Evolutionary conservation across 768 basidiomycete species (phyloP).

Genomic region (Suillus luteus): DNA sequence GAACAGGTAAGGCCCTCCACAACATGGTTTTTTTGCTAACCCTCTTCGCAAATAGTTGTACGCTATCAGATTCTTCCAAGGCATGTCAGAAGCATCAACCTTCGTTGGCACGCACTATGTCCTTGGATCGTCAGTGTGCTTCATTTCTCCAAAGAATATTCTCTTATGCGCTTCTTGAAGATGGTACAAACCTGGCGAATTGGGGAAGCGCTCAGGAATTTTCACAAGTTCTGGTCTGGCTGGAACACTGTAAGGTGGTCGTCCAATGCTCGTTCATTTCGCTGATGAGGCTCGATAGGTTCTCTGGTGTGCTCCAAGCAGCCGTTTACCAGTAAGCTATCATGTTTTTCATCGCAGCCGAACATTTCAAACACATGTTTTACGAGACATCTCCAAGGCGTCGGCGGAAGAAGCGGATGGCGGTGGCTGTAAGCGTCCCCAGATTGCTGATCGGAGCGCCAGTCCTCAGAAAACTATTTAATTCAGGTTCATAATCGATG

Average conservation of each 20-base stretch:
- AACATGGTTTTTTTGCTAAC: neutral
- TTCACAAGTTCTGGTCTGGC: constrained; percentile 65
- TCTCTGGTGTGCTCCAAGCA: constrained; percentile 66
- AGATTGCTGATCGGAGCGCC: constrained; percentile 6
- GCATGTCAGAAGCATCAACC: constrained; percentile 71
- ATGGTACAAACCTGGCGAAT: constrained; percentile 72
- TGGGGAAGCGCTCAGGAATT: constrained; percentile 71
- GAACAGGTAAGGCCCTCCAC: constrained; percentile 45
- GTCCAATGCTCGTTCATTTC: neutral
- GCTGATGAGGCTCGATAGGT: constrained; percentile 37
- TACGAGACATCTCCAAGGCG: constrained; percentile 53
- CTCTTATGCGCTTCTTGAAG: constrained; percentile 30
- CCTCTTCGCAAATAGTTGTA: constrained; percentile 46
- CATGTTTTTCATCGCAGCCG: neutral
- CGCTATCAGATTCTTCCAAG: constrained; percentile 73
- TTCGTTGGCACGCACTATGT: constrained; percentile 77
- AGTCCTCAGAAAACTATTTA: neutral
- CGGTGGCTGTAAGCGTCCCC: constrained; percentile 57
- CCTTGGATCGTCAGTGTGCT: constrained; percentile 65
- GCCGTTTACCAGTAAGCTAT: constrained; percentile 53
- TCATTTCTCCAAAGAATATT: constrained; percentile 2
- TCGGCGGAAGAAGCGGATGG: constrained; percentile 60
- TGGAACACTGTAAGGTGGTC: constrained; percentile 56
- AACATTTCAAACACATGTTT: neutral
- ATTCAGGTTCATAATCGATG: constrained; percentile 64